Conservation (phyloP, 805 yeast species). For the Cyberlindnera petersonii region DNA sequence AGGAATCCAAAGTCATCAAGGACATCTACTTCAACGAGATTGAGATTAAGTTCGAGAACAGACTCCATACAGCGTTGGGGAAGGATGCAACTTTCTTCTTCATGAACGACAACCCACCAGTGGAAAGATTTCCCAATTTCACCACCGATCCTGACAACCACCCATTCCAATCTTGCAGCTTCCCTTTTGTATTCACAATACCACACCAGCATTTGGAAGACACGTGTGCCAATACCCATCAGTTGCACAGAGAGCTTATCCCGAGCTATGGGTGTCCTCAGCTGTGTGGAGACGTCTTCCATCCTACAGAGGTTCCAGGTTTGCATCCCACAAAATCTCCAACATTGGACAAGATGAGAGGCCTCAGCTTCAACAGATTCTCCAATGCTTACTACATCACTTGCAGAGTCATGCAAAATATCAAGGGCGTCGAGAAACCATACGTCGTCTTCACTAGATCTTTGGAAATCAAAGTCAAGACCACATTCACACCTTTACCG, state of each 20-base stretch:
- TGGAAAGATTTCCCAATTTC: conserved; percentile 7
- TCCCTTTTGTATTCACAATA: conserved; percentile 19
- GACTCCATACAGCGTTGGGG: conserved; percentile 11
- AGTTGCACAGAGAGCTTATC: conserved; percentile 9
- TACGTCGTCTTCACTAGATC: conserved; percentile 20
- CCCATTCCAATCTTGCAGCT: conserved; percentile 11
- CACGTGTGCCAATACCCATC: conserved; percentile 9
- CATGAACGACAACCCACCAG: conserved; percentile 18
- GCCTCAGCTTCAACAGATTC: conserved; percentile 7
- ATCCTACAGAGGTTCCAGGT: conserved; percentile 18
- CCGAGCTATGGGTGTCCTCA: conserved; percentile 22
- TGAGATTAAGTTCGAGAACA: conserved; percentile 19
- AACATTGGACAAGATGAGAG: conserved; percentile 4
- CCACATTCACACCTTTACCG: conserved; percentile 5
- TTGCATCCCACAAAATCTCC: conserved; percentile 7
- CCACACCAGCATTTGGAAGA: conserved; percentile 18
- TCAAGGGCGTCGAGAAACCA: conserved; percentile 11
- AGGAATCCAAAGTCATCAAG: conserved; percentile 6
- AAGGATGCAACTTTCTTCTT: conserved; percentile 13
- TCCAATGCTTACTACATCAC: conserved; percentile 17
- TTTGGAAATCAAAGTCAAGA: conserved; percentile 17
- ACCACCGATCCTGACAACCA: conserved; percentile 10
- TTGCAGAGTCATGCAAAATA: conserved; percentile 17
- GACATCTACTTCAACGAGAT: conserved; percentile 22
- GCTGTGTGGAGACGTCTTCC: conserved; percentile 17